Base-by-base conservation (phyloP, 345 rosid genomes). In the Lepidium aucheri region DNA sequence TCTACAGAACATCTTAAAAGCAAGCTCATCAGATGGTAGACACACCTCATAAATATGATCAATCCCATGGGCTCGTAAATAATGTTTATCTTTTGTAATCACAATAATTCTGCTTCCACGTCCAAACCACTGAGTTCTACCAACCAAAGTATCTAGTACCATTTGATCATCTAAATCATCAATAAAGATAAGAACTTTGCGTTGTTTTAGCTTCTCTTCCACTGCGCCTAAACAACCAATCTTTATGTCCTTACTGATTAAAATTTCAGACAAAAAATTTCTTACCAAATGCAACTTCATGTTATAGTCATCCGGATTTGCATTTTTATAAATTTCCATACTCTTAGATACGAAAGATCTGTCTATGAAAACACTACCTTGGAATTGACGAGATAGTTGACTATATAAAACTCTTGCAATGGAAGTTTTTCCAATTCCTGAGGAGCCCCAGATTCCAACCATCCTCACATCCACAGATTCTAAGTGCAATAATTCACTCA, bases 221-320 rank as follows among this genome's bases (percentile, higher is more conserved):
- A 36, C 0, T 15, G 33, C 57, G 14, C 58, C 40, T 28, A 62
- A 1, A 13, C 12, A 30, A 41, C 43, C 6, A 22, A 35, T 11
- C 54, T 52, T 70, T 32, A 85, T 72, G 20, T 7, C 7, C 1
- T 1, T 3, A 7, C 28, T 53, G 20, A 28, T 6, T 16, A 76
- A 9, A 18, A 50, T 0, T 6, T 3, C 15, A 5, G 2, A 36
- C 0, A 53, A 32, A 3, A 65, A 15, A 1, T 6, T 32, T 7
- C 11, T 0, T 28, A 53, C 16, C 14, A 65, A n/a, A 16, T 9
- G 35, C 14, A 38, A 13, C 12, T 51, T 26, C 22, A 24, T 4
- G 36, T 1, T 10, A 13, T 39, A 22, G 5, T 18, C 6, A 0
- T 20, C 40, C 0, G 4, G 7, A 18, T 32, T 30, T 1, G 16